Percentiles rank a stretch among this genome's conserved stretches.
Evolutionary conservation across 2,329 filamentous ascomycete species (phyloP).

Genomic region (Leptographium procerum): DNA sequence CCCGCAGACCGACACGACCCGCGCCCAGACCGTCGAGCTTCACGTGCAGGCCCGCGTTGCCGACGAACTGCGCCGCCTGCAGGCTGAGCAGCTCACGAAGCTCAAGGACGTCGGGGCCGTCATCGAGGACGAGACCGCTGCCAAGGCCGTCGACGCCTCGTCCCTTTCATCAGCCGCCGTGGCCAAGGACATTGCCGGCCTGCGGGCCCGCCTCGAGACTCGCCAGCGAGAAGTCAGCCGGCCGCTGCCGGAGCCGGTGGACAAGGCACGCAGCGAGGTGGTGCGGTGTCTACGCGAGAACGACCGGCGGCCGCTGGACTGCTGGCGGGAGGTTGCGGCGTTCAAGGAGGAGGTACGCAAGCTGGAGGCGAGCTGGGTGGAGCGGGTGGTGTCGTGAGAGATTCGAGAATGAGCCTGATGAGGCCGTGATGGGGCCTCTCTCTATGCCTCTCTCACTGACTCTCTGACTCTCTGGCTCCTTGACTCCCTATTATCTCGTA

Average conservation of each 20-base stretch:
- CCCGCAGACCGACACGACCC: conserved; percentile 72
- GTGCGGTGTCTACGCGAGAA: conserved; percentile 72
- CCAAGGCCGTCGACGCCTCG: neutral
- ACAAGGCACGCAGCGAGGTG: conserved; percentile 63
- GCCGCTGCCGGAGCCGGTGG: conserved; percentile 58
- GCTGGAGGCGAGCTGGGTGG: conserved; percentile 79
- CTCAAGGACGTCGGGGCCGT: conserved; percentile 41
- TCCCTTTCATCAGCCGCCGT: conserved; percentile 25
- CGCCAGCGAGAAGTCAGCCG: conserved; percentile 52
- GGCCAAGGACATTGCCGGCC: conserved; percentile 45
- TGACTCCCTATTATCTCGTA: too few relatives aligned
- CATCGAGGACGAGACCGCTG: conserved; percentile 11
- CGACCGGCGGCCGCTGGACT: conserved; percentile 81
- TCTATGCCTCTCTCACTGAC: neutral
- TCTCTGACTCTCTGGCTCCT: too few relatives aligned
- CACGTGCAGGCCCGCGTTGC: conserved; percentile 81
- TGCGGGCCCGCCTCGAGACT: conserved; percentile 48
- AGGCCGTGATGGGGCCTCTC: too few relatives aligned
- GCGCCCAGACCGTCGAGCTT: conserved; percentile 71
- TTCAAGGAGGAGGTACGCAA: conserved; percentile 84
- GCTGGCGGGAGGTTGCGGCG: conserved; percentile 82
- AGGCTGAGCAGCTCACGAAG: conserved; percentile 55
- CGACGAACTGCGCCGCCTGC: conserved; percentile 71
- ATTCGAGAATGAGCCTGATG: too few relatives aligned
- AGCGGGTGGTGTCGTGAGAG: conserved; percentile 54